phyloP scores from a whole-genome alignment of 2,329 filamentous ascomycete species.

The Ophiostoma populinum region DNA sequence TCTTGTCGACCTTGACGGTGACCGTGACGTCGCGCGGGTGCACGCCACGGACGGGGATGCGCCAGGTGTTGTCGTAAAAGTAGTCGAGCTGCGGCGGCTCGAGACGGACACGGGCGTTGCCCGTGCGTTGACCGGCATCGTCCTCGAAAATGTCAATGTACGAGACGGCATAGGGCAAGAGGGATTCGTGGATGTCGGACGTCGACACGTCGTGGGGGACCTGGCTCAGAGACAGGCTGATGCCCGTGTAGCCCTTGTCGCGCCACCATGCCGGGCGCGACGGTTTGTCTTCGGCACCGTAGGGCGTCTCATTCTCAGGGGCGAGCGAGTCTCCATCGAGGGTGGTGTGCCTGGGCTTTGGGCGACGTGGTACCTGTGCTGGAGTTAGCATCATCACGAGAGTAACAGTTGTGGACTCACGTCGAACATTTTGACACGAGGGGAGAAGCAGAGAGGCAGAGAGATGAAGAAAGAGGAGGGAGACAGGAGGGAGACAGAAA shows the following conservation, averaged over 20 bases:
- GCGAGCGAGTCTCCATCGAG: no score
- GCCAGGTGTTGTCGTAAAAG: slow-evolving; percentile 22
- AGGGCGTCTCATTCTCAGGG: no score
- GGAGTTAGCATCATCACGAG: no score
- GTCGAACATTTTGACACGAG: no score
- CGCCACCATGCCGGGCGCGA: not conserved
- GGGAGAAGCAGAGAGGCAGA: no score
- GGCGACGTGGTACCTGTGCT: no score
- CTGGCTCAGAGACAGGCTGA: slow-evolving; percentile 18
- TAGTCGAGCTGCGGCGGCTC: slow-evolving; percentile 34
- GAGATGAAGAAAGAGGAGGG: no score
- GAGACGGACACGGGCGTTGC: slow-evolving; percentile 34
- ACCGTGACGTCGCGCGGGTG: not conserved
- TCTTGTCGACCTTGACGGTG: slow-evolving; percentile 4
- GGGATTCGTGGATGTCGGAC: slow-evolving; percentile 31
- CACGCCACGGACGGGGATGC: slow-evolving; percentile 1
- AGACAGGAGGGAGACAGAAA: no score
- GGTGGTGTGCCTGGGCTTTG: no score
- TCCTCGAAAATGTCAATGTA: slow-evolving; percentile 38
- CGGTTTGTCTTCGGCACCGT: slow-evolving; percentile 7
- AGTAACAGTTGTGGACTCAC: no score
- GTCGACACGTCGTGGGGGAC: slow-evolving; percentile 19
- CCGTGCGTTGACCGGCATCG: slow-evolving; percentile 20
- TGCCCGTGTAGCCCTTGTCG: not conserved
- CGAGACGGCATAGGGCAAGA: slow-evolving; percentile 17